These are phyloP conservation scores for Suillus placidus DNA, from an alignment of 768 basidiomycete species.

Conservation along the genomic window DNA sequence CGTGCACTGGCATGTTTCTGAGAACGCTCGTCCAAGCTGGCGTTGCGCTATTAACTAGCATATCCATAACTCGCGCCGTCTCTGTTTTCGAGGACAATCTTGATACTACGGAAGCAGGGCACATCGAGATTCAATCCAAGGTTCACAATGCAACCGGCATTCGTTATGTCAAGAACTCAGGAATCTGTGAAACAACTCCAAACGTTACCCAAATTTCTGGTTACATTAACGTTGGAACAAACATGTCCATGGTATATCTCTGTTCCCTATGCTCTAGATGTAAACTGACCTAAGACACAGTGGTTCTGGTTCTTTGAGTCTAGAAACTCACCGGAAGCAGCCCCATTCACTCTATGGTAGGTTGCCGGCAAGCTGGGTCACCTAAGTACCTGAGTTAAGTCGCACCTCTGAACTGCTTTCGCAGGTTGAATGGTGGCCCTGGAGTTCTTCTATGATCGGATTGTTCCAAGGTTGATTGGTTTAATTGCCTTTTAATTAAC, in stretches of 20 bases:
- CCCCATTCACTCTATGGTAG: constrained; percentile 69
- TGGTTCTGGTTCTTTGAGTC: constrained; percentile 82
- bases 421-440: constrained; percentile 61
- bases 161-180: constrained; percentile 58
- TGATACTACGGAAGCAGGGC: neutral
- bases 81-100: neutral
- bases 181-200: constrained; percentile 68
- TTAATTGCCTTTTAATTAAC: neutral
- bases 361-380: neutral
- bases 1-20: constrained; percentile 18
- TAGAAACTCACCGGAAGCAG: constrained; percentile 57
- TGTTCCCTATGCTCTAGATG: neutral
- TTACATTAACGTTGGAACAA: constrained; percentile 57
- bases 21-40: neutral
- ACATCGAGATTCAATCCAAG: constrained; percentile 21
- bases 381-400: neutral
- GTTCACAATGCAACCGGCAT: constrained; percentile 34
- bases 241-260: constrained; percentile 57
- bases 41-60: constrained; percentile 10
- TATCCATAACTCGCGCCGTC: constrained; percentile 5
- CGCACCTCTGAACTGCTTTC: neutral
- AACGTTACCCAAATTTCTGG: constrained; percentile 65
- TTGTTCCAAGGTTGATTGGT: constrained; percentile 57
- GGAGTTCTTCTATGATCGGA: constrained; percentile 66
- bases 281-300: constrained; percentile 37